phyloP scores from a whole-genome alignment of 306 rosid genomes.

The Parietaria judaica region DNA sequence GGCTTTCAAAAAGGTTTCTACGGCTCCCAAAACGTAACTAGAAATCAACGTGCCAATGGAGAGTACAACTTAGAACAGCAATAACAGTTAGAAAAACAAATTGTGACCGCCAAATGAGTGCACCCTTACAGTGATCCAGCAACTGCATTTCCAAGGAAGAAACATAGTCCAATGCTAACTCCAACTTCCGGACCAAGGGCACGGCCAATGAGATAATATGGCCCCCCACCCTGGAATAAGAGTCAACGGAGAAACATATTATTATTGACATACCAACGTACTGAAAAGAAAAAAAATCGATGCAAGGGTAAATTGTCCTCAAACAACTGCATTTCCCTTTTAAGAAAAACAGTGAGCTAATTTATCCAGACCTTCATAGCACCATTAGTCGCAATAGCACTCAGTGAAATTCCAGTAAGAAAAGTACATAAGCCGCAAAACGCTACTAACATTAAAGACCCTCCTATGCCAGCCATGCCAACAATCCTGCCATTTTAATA shows the following conservation, averaged over 20 bases:
- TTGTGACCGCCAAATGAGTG: slow-evolving; percentile 9
- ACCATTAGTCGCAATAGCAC: slow-evolving; percentile 99
- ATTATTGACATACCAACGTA: neutral
- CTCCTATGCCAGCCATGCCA: slow-evolving; percentile 97
- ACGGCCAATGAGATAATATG: slow-evolving; percentile 98
- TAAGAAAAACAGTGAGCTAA: neutral
- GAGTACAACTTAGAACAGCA: slow-evolving; percentile 9
- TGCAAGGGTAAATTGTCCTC: neutral
- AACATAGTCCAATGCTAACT: slow-evolving; percentile 97
- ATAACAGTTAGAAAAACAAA: slow-evolving; percentile 13
- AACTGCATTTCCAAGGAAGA: slow-evolving; percentile 98
- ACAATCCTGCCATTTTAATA: slow-evolving; percentile 68
- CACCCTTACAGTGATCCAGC: slow-evolving; percentile 95
- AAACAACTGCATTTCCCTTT: neutral
- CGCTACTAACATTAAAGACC: slow-evolving; percentile 62
- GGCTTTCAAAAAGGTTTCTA: slow-evolving; percentile 95
- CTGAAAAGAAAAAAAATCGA: neutral
- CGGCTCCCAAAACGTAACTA: slow-evolving; percentile 98
- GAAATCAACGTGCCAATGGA: slow-evolving; percentile 36
- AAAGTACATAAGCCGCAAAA: slow-evolving; percentile 89
- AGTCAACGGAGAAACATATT: slow-evolving; percentile 6
- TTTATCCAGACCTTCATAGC: slow-evolving; percentile 82
- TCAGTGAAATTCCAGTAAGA: slow-evolving; percentile 84
- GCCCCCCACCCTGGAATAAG: slow-evolving; percentile 88
- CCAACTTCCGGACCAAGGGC: slow-evolving; percentile 99